Conservation (phyloP, 768 basidiomycete genomes). For the Boletellus ananas region DNA sequence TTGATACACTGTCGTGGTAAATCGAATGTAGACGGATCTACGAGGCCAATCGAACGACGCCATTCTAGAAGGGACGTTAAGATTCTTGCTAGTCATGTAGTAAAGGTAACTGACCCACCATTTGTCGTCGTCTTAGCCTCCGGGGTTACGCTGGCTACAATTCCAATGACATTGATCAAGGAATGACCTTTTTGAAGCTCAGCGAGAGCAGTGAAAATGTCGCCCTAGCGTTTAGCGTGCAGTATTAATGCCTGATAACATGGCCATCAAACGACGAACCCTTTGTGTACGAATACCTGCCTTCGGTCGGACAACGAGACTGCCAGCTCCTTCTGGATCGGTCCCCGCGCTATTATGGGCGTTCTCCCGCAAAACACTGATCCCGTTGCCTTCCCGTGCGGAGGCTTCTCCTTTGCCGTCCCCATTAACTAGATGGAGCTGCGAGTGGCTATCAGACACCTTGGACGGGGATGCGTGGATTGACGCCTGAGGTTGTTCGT, state of each 20-base stretch:
- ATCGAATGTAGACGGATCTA: constrained; percentile 48
- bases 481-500: constrained; percentile 3
- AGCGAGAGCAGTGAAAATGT: constrained; percentile 19
- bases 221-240: constrained; percentile 19
- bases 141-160: constrained; percentile 22
- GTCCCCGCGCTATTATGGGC: background rate
- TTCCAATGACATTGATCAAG: constrained; percentile 29
- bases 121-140: constrained; percentile 19
- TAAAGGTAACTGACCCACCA: constrained; percentile 20
- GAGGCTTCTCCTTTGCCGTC: background rate
- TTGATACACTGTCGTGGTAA: constrained; percentile 24
- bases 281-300: constrained; percentile 28
- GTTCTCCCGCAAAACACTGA: background rate
- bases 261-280: constrained; percentile 13
- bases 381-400: background rate
- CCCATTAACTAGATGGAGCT: background rate
- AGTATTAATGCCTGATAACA: background rate
- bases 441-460: background rate
- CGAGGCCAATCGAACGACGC: constrained; percentile 41
- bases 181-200: constrained; percentile 12
- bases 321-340: background rate
- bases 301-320: constrained; percentile 4
- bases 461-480: background rate
- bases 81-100: background rate
- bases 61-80: constrained; percentile 38